phyloP scores from a whole-genome alignment of 2,329 filamentous ascomycete genomes.

The Pestalotiopsis sp. region DNA sequence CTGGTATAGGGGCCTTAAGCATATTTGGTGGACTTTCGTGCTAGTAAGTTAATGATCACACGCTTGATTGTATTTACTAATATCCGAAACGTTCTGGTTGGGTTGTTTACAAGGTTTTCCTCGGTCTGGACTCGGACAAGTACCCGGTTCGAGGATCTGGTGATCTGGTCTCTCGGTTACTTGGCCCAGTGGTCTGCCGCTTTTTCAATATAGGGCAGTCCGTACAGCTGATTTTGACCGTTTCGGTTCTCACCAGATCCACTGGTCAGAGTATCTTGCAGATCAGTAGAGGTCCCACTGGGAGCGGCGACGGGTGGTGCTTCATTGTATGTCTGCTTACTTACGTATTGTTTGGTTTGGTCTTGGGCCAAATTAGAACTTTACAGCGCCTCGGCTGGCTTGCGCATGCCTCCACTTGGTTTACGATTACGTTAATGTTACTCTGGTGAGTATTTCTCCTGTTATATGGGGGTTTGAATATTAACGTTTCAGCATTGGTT shows the following conservation, averaged over 20 bases:
- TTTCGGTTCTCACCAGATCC: slow-evolving; percentile 51
- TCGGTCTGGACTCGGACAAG: slow-evolving; percentile 48
- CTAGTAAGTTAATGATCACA: slow-evolving; percentile 22
- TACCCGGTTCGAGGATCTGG: slow-evolving; percentile 48
- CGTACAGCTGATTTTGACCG: slow-evolving; percentile 50
- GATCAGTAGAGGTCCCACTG: slow-evolving; percentile 28
- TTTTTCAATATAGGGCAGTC: slow-evolving; percentile 51
- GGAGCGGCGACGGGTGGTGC: slow-evolving; percentile 43
- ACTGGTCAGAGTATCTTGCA: slow-evolving; percentile 58
- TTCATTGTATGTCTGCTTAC: slow-evolving; percentile 55
- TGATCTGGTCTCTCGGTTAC: slow-evolving; percentile 50
- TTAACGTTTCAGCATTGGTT: slow-evolving; percentile 46
- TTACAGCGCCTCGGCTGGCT: slow-evolving; percentile 57
- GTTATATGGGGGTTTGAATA: background rate
- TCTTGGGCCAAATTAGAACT: slow-evolving; percentile 58
- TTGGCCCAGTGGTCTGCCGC: slow-evolving; percentile 45
- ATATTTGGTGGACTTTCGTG: slow-evolving; percentile 43
- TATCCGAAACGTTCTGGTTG: slow-evolving; percentile 37
- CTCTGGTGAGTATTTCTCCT: slow-evolving; percentile 34
- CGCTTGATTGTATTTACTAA: no score
- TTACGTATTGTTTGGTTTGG: slow-evolving; percentile 51
- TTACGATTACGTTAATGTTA: slow-evolving; percentile 57
- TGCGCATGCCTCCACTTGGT: slow-evolving; percentile 56
- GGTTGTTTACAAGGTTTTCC: slow-evolving; percentile 45
- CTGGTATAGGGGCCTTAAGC: slow-evolving; percentile 41